phyloP scores from a whole-genome alignment of 495 filamentous ascomycete species.

The Aspergillus nanangensis region DNA sequence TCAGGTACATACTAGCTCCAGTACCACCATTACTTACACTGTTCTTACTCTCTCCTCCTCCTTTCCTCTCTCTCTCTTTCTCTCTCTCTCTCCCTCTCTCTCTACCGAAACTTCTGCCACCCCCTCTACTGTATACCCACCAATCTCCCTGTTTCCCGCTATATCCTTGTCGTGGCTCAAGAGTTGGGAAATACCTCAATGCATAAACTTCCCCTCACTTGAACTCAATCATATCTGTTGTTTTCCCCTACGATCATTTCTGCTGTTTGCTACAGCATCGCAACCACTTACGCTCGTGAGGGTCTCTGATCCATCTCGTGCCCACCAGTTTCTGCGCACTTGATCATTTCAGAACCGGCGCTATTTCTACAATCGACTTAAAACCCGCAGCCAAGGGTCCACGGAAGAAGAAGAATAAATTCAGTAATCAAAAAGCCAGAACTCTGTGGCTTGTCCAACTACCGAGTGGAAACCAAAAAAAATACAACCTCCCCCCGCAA shows the following conservation, averaged over 20 bases:
- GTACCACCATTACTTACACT: no score
- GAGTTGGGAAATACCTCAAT: neutral
- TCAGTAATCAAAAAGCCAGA: no score
- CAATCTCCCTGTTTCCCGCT: neutral
- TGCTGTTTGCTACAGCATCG: no score
- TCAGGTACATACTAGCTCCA: no score
- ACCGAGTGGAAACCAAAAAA: neutral
- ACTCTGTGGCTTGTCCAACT: neutral
- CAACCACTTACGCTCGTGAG: no score
- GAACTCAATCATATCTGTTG: neutral
- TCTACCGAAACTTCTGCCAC: neutral
- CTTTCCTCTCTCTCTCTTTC: constrained; percentile 1
- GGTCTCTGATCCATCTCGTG: no score
- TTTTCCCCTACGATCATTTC: no score
- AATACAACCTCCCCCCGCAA: neutral
- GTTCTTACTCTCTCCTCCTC: neutral
- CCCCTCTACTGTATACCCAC: neutral
- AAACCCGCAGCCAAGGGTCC: no score
- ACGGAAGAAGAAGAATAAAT: no score
- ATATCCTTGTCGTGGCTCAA: neutral
- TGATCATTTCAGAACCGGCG: no score
- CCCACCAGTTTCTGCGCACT: no score
- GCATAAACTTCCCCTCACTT: neutral
- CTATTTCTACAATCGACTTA: no score
- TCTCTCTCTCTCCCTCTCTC: neutral